A percentile compares a stretch with the other conserved stretches of the same genome.
Evolutionary conservation across 1,139 yeast species (phyloP).

Genomic region (Suhomyces coccinellae): DNA sequence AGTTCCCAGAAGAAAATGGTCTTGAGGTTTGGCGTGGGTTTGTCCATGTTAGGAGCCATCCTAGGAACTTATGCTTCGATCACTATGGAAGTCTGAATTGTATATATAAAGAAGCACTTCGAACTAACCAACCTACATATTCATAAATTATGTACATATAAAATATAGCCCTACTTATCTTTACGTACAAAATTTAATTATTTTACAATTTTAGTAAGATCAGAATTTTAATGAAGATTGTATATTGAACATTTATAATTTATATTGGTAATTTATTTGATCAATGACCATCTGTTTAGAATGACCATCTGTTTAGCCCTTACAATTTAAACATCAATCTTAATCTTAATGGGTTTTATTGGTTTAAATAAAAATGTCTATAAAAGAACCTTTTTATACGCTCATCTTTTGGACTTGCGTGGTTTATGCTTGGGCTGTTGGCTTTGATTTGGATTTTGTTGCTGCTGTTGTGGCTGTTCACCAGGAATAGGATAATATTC

Average conservation of each 20-base stretch:
- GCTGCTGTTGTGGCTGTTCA: constrained; percentile 1
- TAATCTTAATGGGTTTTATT: neutral
- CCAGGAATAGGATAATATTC: constrained; percentile 3
- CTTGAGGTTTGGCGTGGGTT: constrained; percentile 46
- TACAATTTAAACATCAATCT: neutral
- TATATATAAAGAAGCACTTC: neutral
- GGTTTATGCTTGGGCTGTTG: constrained; percentile 1
- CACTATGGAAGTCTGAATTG: constrained; percentile 15
- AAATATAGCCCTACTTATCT: constrained; percentile 3
- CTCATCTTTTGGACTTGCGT: constrained; percentile 3
- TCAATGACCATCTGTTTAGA: too few species aligned
- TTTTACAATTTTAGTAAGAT: too few species aligned
- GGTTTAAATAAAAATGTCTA: constrained; percentile 5
- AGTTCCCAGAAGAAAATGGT: constrained; percentile 34
- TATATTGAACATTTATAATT: too few species aligned
- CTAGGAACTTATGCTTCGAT: constrained; percentile 48
- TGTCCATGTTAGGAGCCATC: constrained; percentile 49
- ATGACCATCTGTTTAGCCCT: neutral
- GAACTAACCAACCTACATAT: too few species aligned
- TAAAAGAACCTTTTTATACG: constrained; percentile 2
- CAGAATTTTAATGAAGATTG: too few species aligned
- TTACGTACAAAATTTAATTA: too few species aligned
- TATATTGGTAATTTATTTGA: too few species aligned
- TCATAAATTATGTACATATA: constrained; percentile 1
- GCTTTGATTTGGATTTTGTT: neutral